Conservation (phyloP, 306 rosid genomes). For the Fragaria nilgerrensis region DNA sequence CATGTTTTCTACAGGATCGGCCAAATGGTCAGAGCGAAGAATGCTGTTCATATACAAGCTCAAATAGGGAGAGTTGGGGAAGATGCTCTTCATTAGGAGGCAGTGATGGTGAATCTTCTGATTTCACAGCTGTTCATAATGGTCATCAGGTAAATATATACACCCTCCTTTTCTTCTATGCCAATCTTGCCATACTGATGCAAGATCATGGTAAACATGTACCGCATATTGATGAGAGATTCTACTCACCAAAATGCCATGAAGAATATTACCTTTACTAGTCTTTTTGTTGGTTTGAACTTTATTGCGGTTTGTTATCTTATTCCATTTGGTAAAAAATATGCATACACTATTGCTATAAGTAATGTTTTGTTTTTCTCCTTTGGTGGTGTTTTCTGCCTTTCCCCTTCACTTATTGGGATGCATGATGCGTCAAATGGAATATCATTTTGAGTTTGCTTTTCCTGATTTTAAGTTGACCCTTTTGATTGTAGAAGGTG, state of each 20-base stretch:
- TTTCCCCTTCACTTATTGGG: background rate
- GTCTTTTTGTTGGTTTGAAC: background rate
- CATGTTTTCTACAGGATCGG: constrained; percentile 59
- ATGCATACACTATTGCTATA: background rate
- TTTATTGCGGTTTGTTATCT: background rate
- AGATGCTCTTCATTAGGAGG: constrained; percentile 83
- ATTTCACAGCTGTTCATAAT: constrained; percentile 43
- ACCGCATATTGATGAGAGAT: background rate
- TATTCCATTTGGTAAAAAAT: background rate
- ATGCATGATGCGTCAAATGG: background rate
- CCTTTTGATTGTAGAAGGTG: constrained; percentile 39
- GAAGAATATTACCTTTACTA: background rate
- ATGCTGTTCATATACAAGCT: constrained; percentile 74
- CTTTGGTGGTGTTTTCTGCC: background rate
- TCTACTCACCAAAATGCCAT: background rate
- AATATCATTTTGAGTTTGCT: constrained; percentile 6
- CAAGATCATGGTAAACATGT: background rate
- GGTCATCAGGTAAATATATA: constrained; percentile 47
- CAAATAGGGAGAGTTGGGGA: constrained; percentile 91
- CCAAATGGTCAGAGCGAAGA: constrained; percentile 56
- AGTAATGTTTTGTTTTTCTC: no score
- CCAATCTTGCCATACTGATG: background rate
- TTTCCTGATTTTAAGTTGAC: constrained; percentile 10
- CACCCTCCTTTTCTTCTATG: background rate
- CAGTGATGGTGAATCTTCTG: constrained; percentile 75